Evolutionary conservation across 2,329 filamentous ascomycete genomes (phyloP).

Genomic region (Cercospora berteroae): DNA sequence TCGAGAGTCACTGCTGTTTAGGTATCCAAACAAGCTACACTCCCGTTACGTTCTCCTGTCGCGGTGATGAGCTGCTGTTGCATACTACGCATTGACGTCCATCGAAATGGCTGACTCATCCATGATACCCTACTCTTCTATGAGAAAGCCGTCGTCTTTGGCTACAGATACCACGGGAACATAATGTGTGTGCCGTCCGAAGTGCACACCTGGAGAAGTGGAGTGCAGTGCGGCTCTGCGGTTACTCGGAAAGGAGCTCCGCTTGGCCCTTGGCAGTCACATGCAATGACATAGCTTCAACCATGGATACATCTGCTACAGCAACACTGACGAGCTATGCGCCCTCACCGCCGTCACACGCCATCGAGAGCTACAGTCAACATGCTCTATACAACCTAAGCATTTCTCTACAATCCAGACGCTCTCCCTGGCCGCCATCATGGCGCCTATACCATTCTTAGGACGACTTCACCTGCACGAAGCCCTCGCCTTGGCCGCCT

Average conservation of each 20-base stretch:
- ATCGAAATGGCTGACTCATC: no score
- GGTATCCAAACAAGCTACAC: no score
- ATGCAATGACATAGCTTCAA: constrained; percentile 1
- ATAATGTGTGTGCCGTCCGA: neutral
- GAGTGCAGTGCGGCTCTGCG: neutral
- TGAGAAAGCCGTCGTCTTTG: neutral
- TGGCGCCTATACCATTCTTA: constrained; percentile 62
- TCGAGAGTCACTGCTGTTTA: no score
- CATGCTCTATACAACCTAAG: neutral
- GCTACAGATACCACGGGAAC: neutral
- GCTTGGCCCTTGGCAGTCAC: neutral
- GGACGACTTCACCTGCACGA: constrained; percentile 64
- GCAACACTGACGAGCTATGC: neutral
- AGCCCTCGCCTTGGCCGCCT: constrained; percentile 82
- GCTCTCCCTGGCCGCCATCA: constrained; percentile 27
- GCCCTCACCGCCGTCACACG: neutral
- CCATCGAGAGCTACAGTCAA: neutral
- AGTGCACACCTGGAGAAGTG: neutral
- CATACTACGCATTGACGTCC: no score
- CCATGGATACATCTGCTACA: neutral
- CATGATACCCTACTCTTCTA: neutral
- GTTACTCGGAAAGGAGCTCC: neutral
- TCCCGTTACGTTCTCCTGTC: no score
- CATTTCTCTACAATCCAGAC: neutral
- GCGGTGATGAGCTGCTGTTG: no score